Evolutionary conservation across 495 filamentous ascomycete species (phyloP), one percentile per base, ranked within the genome.

Genomic region (Xylaria flabelliformis): DNA sequence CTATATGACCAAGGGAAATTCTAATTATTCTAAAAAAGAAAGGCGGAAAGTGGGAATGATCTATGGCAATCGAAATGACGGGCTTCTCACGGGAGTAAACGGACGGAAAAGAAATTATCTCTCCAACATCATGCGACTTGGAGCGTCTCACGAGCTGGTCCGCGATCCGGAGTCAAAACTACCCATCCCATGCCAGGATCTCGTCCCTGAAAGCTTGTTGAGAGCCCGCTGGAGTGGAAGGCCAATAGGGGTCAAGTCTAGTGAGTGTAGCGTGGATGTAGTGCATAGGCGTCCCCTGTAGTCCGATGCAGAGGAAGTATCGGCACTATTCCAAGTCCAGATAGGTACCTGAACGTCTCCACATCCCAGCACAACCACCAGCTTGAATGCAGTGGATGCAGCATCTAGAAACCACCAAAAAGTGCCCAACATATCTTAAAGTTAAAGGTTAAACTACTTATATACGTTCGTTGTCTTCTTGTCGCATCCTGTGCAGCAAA

Each of bases 61-160:
- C 32, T 61, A 41, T 17, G 58, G 13, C 15, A 29, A 17, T 32
- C 1, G 53, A 32, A 12, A 29, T 56, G 53, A 17, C 53, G 32
- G 21, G 24, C 24, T 17, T 56, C 51, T 55, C 10, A 55, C 51
- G 12, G 26, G 51, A 55, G 10, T 29, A 9, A 3, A 26, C 9
- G 5, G 24, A 2, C 51, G 26, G 26, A 26, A 55, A 24, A 46
- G 42, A 46, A 46, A 17, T 15, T 15, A 34, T 29, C 55, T 63
- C 36, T 8, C 36, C 12, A 63, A 64, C 61, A 64, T 64, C 61
- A 64, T 64, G 61, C 39, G 39, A 64, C 61, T 64, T 39, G 39
- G 61, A 24, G 21, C 29, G 61, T 64, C 61, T 64, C 61, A 64
- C 61, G 21, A 64, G 39, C 61, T 15, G 21, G 39, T 64, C 61